Evolutionary conservation across 2,329 filamentous ascomycete genomes (phyloP).

Genomic region (Fonsecaea pedrosoi): DNA sequence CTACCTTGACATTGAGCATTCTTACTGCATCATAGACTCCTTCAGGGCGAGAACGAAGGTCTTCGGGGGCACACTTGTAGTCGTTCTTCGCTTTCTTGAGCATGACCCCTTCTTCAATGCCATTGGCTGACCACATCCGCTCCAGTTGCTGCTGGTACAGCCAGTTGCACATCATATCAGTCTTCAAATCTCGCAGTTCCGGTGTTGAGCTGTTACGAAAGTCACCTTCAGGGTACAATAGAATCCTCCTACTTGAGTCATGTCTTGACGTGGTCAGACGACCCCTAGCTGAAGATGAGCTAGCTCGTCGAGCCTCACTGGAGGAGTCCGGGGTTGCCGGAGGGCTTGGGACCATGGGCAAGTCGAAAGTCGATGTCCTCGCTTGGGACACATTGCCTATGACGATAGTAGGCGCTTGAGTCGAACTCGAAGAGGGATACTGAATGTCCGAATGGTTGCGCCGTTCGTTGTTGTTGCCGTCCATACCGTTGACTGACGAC

Average conservation of each 20-base stretch:
- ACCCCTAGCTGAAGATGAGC: conserved; percentile 10
- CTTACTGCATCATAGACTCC: conserved; percentile 59
- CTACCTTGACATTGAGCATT: conserved; percentile 62
- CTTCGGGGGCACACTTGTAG: conserved; percentile 60
- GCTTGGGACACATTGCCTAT: conserved; percentile 9
- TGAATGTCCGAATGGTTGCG: not conserved
- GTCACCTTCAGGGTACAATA: conserved; percentile 28
- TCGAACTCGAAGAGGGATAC: not conserved
- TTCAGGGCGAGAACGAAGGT: conserved; percentile 53
- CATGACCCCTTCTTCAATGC: conserved; percentile 61
- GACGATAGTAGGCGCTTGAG: conserved; percentile 12
- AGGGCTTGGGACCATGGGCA: conserved; percentile 10
- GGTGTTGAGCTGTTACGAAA: conserved; percentile 32
- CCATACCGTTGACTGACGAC: not conserved
- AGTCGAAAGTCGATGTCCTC: conserved; percentile 9
- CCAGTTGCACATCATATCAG: conserved; percentile 69
- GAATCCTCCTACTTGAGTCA: conserved; percentile 9
- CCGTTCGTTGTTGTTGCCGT: not conserved
- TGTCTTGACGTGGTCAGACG: conserved; percentile 8
- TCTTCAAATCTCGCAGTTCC: conserved; percentile 48
- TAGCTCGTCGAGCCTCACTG: conserved; percentile 2
- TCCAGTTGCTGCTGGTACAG: conserved; percentile 68
- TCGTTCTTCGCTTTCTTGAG: conserved; percentile 60
- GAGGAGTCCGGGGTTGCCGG: conserved; percentile 13
- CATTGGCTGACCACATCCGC: conserved; percentile 57